These are phyloP conservation scores for Cenococcum geophilum DNA, from an alignment of 495 filamentous ascomycete species.

Conservation along the genomic window DNA sequence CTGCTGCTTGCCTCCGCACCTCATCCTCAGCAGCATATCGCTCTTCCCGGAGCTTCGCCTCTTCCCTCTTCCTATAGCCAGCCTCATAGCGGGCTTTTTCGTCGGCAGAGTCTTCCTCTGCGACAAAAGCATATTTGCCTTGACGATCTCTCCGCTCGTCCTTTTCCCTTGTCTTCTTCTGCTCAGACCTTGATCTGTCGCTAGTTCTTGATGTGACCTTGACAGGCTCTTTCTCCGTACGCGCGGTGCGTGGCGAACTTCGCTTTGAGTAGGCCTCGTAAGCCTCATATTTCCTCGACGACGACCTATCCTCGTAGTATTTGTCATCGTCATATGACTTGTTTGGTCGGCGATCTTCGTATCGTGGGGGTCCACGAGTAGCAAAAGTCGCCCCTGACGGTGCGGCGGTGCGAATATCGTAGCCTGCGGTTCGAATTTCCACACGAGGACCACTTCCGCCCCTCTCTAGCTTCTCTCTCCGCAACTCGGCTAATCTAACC, in stretches of 20 bases:
- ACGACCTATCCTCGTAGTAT: constrained; percentile 29
- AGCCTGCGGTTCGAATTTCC: constrained; percentile 24
- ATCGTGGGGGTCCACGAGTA: constrained; percentile 17
- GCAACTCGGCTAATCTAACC: constrained; percentile 56
- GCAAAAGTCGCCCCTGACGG: constrained; percentile 22
- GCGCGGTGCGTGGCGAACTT: constrained; percentile 17
- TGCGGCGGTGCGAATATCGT: constrained; percentile 26
- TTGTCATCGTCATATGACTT: constrained; percentile 31
- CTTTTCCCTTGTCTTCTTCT: constrained; percentile 26
- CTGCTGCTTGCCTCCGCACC: too few species aligned
- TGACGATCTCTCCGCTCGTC: constrained; percentile 28
- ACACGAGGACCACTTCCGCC: constrained; percentile 34
- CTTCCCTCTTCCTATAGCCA: constrained; percentile 14
- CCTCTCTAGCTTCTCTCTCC: constrained; percentile 47
- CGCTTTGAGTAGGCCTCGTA: constrained; percentile 29
- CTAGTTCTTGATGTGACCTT: constrained; percentile 14
- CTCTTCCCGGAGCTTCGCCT: constrained; percentile 1
- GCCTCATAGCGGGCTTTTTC: constrained; percentile 25
- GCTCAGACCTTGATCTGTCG: constrained; percentile 29
- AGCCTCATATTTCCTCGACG: constrained; percentile 29
- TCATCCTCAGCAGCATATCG: not conserved
- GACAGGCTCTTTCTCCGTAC: constrained; percentile 18
- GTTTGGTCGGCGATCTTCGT: constrained; percentile 30
- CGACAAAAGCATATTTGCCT: constrained; percentile 19
- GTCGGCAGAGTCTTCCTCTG: constrained; percentile 23